These are phyloP conservation scores for Coniella lustricola DNA, from an alignment of 2,329 filamentous ascomycete species.

Conservation along the genomic window DNA sequence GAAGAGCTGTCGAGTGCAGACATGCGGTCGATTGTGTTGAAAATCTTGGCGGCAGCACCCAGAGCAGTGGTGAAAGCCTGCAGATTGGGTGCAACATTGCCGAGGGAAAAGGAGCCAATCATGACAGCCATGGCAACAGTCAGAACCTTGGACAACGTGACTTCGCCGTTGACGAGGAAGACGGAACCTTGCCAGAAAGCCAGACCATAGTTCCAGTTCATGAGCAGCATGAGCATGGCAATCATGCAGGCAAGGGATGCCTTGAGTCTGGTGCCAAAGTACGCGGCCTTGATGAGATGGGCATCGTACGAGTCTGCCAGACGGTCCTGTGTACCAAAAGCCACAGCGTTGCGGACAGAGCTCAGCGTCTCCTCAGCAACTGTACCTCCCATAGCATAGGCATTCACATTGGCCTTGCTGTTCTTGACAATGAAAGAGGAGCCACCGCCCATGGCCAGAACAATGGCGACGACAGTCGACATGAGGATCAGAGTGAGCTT, in stretches of 20 bases:
- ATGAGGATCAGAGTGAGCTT: slow-evolving; percentile 83
- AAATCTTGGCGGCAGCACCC: slow-evolving; percentile 86
- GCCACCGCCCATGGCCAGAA: slow-evolving; percentile 68
- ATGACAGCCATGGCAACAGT: slow-evolving; percentile 87
- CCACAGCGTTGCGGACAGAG: slow-evolving; percentile 84
- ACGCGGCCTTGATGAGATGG: slow-evolving; percentile 66
- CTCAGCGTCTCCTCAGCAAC: slow-evolving; percentile 92
- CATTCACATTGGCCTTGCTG: slow-evolving; percentile 68
- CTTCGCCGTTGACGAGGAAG: slow-evolving; percentile 61
- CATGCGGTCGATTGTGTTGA: slow-evolving; percentile 79
- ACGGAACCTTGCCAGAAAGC: slow-evolving; percentile 83
- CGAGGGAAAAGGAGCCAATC: slow-evolving; percentile 86
- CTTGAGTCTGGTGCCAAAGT: slow-evolving; percentile 71
- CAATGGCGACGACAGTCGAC: slow-evolving; percentile 72
- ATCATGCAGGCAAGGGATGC: slow-evolving; percentile 69
- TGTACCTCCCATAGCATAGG: slow-evolving; percentile 78
- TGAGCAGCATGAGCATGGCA: slow-evolving; percentile 71
- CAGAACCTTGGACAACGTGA: slow-evolving; percentile 63
- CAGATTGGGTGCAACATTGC: slow-evolving; percentile 77
- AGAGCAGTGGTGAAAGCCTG: slow-evolving; percentile 81
- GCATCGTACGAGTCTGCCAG: slow-evolving; percentile 79
- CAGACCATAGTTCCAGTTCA: slow-evolving; percentile 82
- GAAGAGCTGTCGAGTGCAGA: slow-evolving; percentile 77
- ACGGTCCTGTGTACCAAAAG: slow-evolving; percentile 89
- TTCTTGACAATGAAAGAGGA: slow-evolving; percentile 72